A percentile compares a stretch with the other conserved stretches of the same genome.
These are phyloP conservation scores for Yamagishiella unicocca DNA, from an alignment of 139 green algal species.

Conservation along the genomic window DNA sequence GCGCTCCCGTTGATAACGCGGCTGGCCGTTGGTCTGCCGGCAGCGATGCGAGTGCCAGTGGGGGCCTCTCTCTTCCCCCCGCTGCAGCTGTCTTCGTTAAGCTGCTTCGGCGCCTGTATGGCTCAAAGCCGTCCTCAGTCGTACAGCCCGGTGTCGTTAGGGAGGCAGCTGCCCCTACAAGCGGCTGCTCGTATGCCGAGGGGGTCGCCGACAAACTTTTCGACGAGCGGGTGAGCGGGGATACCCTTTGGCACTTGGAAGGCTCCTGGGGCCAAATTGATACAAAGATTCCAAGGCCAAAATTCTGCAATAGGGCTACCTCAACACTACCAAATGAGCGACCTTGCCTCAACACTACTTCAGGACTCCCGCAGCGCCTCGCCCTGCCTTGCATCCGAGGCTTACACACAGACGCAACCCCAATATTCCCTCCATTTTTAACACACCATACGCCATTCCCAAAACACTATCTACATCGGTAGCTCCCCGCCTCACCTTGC, in stretches of 20 bases:
- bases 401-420: not conserved
- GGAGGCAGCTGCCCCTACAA: not conserved
- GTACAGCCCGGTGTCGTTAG: not conserved
- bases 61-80: not conserved
- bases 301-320: no score
- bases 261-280: no score
- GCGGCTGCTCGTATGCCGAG: not conserved
- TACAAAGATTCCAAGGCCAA: no score
- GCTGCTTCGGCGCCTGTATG: not conserved
- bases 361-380: not conserved
- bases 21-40: slow-evolving; percentile 4
- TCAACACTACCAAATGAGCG: not conserved
- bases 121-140: not conserved
- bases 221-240: not conserved
- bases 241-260: not conserved
- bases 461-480: not conserved
- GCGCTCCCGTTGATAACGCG: not conserved
- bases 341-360: not conserved
- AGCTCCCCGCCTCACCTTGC: not conserved
- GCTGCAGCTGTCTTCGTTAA: not conserved
- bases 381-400: not conserved
- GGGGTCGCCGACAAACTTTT: slow-evolving; percentile 5
- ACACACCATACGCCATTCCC: no score
- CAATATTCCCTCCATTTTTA: not conserved
- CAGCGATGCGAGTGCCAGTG: not conserved